Evolutionary conservation across 345 rosid species (phyloP), one percentile per base, ranked within the genome.

Genomic region (Arabis alpina): DNA sequence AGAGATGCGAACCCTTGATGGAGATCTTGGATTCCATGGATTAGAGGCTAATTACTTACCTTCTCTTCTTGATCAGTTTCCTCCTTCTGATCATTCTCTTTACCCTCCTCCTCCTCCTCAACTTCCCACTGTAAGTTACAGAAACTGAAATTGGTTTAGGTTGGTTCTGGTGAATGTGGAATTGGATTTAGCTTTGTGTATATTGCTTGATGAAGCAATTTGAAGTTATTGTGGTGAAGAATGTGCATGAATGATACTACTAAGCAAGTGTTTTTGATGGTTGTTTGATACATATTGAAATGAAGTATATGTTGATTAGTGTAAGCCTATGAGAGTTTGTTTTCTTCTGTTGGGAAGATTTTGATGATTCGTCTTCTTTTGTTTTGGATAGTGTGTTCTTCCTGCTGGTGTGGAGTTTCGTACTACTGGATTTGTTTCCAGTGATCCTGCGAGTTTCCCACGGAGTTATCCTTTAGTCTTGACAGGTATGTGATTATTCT

Each of bases 381-480:
- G 12, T 10, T 61, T 62, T 56, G 59, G 59, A 55, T 86, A 94
- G 97, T 92, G 98, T 71, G 97, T 92, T 37, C 82, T 92, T 61
- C 99, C 98, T 7, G 99, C 97, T 63, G 99, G 99, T 2, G 94
- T 92, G 53, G 84, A 70, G 82, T 75, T 92, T 45, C 83, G 80
- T 70, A 49, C 88, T 11, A 82, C 97, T 30, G 99, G 99, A 3
- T 87, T 81, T 54, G 87, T 82, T 78, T 65, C 84, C n/a, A 79
- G 59, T 54, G 85, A 88, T 66, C 72, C 91, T 65, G 79, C 80
- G 10, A 82, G 88, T 37, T 80, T 79, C 73, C 99, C 97, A 0
- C 81, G 96, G 72, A 92, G 92, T 81, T 95, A 91, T 80, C 99
- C 98, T 14, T 92, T 95, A 41, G 99, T 95, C 50, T 80, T 95